A percentile compares a stretch with the other conserved stretches of the same genome.
These are phyloP conservation scores for Carex kokanica DNA, from an alignment of 176 grass and related monocot genomes.

Conservation along the genomic window DNA sequence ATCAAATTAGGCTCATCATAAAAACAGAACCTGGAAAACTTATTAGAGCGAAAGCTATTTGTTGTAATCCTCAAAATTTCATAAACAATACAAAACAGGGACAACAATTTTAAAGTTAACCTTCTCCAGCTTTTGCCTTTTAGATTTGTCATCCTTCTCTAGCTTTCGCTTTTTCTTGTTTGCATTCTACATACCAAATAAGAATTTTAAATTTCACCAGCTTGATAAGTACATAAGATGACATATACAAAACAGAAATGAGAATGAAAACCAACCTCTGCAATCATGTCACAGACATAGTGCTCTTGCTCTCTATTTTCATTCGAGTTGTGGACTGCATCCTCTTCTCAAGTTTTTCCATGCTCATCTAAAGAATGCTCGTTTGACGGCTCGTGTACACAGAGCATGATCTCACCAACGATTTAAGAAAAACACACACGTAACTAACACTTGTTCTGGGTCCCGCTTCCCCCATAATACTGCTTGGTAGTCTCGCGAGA, in stretches of 20 bases:
- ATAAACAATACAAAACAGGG: not conserved
- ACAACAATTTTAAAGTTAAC: too few relatives aligned
- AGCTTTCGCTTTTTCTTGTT: too few relatives aligned
- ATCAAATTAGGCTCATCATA: not conserved
- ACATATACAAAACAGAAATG: too few relatives aligned
- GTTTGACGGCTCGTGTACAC: not conserved
- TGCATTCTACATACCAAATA: too few relatives aligned
- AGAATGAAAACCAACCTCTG: too few relatives aligned
- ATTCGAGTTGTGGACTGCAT: not conserved
- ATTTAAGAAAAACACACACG: not conserved
- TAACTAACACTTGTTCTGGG: conserved; percentile 48
- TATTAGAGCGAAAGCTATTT: not conserved
- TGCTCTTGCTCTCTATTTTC: not conserved
- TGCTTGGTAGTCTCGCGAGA: conserved; percentile 82
- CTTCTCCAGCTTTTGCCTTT: too few relatives aligned
- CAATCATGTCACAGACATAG: not conserved
- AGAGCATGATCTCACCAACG: not conserved
- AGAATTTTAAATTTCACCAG: too few relatives aligned
- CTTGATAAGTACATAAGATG: too few relatives aligned
- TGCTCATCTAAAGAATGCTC: not conserved
- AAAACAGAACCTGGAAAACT: not conserved
- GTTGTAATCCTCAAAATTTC: not conserved
- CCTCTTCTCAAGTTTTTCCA: not conserved
- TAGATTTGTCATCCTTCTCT: too few relatives aligned
- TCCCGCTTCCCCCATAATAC: conserved; percentile 73